Percentiles rank a stretch among this genome's conserved stretches.
Conservation (phyloP, 495 filamentous ascomycete species). For the Penicillium psychrofluorescens region DNA sequence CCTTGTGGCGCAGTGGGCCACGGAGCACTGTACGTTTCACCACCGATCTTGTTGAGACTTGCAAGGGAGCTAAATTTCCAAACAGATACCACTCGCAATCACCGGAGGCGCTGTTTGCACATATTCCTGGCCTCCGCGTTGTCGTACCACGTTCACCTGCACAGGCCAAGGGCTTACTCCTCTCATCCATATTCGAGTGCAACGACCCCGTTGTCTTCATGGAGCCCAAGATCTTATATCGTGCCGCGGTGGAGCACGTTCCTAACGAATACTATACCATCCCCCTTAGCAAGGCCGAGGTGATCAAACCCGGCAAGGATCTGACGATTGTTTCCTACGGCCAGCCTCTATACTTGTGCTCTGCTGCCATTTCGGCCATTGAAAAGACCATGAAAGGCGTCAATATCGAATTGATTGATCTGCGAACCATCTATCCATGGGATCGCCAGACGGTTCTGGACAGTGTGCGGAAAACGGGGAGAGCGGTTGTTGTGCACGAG, state of each 20-base stretch:
- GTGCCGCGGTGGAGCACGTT: slow-evolving; percentile 92
- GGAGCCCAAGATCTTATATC: slow-evolving; percentile 94
- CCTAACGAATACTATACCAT: slow-evolving; percentile 75
- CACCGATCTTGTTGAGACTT: no score
- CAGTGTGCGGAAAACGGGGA: slow-evolving; percentile 84
- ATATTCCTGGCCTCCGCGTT: slow-evolving; percentile 83
- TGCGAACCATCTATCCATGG: slow-evolving; percentile 93
- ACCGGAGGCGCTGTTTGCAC: slow-evolving; percentile 86
- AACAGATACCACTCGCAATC: slow-evolving; percentile 84
- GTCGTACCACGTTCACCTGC: slow-evolving; percentile 84
- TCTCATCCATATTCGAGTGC: slow-evolving; percentile 67
- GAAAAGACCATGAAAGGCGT: slow-evolving; percentile 72
- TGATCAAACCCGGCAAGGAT: slow-evolving; percentile 76
- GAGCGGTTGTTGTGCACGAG: slow-evolving; percentile 91
- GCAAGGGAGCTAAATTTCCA: background rate
- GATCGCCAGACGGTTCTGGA: slow-evolving; percentile 76
- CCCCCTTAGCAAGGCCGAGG: slow-evolving; percentile 81
- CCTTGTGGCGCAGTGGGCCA: slow-evolving; percentile 94
- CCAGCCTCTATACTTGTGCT: slow-evolving; percentile 84
- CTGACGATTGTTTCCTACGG: slow-evolving; percentile 89
- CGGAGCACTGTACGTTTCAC: slow-evolving; percentile 63
- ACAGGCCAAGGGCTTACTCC: slow-evolving; percentile 86
- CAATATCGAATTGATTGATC: slow-evolving; percentile 80
- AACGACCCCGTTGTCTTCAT: slow-evolving; percentile 93
- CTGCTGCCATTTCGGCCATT: slow-evolving; percentile 67